Evolutionary conservation across 768 basidiomycete species (phyloP), one percentile per base, ranked within the genome.

Genomic region (Leucocoprinus leucothites): DNA sequence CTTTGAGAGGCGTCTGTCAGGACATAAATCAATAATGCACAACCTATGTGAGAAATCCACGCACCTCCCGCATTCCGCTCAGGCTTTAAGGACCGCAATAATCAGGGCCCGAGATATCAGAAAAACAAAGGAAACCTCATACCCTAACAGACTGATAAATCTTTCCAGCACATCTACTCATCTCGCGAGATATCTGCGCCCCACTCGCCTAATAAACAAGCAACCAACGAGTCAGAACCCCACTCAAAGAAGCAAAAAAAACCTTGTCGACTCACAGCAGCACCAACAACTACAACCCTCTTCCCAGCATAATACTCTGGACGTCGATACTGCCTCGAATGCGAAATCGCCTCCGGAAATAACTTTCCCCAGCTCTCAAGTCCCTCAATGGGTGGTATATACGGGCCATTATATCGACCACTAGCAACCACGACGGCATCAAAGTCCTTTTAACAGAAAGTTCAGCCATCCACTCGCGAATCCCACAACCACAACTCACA

Each of bases 261-360:
- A n/a, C n/a, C n/a, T 31, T 5, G 31, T 31, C 31, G 6, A 62
- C 73, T 47, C 38, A 74, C 73, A 9, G 69, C 68, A 16, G 70
- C 71, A n/a, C 78, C 77, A 38, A 80, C 63, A 47, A 79, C 64
- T 1, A 79, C 66, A 0, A 77, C 71, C 1, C 71, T 77, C 55
- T 78, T 62, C 47, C 71, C 69, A 13, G 51, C 26, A 41, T 67
- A 73, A 1, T 54, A 26, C 24, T 77, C 70, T 0, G 78, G 78
- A 47, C 61, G 62, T 3, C 75, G 67, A 57, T 79, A 80, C 38
- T 73, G 71, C 26, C 77, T 62, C 9, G 76, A 73, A 58, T 79
- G 78, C 9, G 60, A 57, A 22, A 79, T 57, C 2, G 59, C 56
- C 0, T 61, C 61, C 0, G 77, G 71, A 61, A 72, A 77, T 5